Conservation (phyloP, 495 filamentous ascomycete genomes). For the Penicillium subrubescens region DNA sequence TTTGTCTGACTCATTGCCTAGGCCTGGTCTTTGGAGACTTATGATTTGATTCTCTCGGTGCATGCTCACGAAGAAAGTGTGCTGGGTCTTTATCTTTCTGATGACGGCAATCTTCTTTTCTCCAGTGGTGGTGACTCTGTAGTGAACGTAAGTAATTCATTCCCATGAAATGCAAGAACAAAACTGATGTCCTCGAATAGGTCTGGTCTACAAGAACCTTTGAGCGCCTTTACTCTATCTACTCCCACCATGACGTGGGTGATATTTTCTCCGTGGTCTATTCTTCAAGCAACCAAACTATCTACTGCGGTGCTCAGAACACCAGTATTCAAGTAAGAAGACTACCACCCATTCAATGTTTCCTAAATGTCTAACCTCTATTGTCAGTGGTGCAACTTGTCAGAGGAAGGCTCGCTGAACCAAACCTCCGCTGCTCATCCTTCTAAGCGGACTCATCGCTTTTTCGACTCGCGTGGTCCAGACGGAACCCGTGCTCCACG, state of each 20-base stretch:
- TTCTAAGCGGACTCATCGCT: slow-evolving; percentile 79
- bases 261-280: slow-evolving; percentile 94
- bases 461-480: slow-evolving; percentile 90
- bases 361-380: not conserved
- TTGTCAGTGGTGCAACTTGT: slow-evolving; percentile 63
- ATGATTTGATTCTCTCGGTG: slow-evolving; percentile 71
- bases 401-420: slow-evolving; percentile 54
- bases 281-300: slow-evolving; percentile 72
- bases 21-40: slow-evolving; percentile 87
- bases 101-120: slow-evolving; percentile 76
- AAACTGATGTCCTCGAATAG: slow-evolving; percentile 36
- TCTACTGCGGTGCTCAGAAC: slow-evolving; percentile 93
- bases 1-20: slow-evolving; percentile 27
- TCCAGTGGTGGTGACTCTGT: slow-evolving; percentile 93
- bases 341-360: not conserved
- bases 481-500: slow-evolving; percentile 77
- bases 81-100: slow-evolving; percentile 76
- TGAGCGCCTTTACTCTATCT: slow-evolving; percentile 79
- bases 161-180: too few relatives aligned
- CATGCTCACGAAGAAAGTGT: slow-evolving; percentile 90
- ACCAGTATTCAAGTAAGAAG: slow-evolving; percentile 76
- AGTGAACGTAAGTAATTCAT: slow-evolving; percentile 67
- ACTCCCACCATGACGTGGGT: slow-evolving; percentile 91
- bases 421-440: slow-evolving; percentile 72
- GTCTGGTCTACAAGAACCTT: slow-evolving; percentile 68